phyloP scores from a whole-genome alignment of 345 rosid species.

The Tarenaya hassleriana region DNA sequence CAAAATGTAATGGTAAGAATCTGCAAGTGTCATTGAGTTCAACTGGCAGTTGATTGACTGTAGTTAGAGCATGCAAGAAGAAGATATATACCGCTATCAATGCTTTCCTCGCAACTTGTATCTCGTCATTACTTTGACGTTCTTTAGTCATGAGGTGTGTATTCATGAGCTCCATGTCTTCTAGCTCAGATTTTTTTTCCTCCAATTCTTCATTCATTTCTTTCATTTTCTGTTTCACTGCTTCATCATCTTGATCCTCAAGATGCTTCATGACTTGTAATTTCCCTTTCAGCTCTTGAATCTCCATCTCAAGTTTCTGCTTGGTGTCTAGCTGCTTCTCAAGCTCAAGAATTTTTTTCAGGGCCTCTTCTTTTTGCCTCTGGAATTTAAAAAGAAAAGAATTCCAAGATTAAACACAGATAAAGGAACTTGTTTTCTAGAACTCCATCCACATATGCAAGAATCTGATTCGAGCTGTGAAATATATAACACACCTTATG shows the following conservation, averaged over 20 bases:
- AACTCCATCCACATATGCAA: neutral
- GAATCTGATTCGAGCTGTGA: conserved; percentile 8
- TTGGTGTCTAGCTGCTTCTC: conserved; percentile 60
- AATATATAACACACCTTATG: conserved; percentile 46
- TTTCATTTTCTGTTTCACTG: conserved; percentile 52
- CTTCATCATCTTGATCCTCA: conserved; percentile 67
- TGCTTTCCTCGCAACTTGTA: conserved; percentile 29
- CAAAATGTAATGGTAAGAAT: neutral
- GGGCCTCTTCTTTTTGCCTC: conserved; percentile 74
- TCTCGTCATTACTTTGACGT: conserved; percentile 37
- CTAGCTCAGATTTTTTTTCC: conserved; percentile 46
- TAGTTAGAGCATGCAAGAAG: neutral
- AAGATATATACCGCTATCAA: conserved; percentile 29
- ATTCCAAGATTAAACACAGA: conserved; percentile 5
- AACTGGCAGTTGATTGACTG: neutral
- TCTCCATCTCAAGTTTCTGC: conserved; percentile 84
- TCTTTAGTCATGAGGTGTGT: conserved; percentile 28
- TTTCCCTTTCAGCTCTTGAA: conserved; percentile 76
- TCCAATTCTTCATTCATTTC: conserved; percentile 57
- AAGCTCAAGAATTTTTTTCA: conserved; percentile 52
- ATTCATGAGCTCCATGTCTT: conserved; percentile 18
- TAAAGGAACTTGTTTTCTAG: neutral
- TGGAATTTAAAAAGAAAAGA: conserved; percentile 26
- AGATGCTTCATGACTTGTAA: conserved; percentile 74
- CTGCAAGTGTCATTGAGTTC: conserved; percentile 1